Percentiles rank a stretch among this genome's conserved stretches.
Evolutionary conservation across 208 protist genomes (phyloP).

Genomic region (Leishmania braziliensis): DNA sequence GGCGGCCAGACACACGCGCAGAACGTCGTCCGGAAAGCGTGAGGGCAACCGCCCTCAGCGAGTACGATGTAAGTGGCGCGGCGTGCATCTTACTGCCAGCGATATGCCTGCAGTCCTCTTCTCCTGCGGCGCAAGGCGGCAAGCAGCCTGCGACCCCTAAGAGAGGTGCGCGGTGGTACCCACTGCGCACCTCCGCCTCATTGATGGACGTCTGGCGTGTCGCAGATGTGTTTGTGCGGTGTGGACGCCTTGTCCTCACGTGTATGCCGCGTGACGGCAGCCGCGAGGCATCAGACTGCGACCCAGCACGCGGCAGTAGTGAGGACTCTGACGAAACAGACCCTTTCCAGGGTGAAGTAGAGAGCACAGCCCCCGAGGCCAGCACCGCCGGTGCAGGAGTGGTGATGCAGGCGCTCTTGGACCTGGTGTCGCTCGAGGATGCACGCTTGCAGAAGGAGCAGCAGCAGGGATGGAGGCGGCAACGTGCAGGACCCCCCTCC

Average conservation of each 20-base stretch:
- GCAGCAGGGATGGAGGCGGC: neutral
- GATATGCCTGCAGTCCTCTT: neutral
- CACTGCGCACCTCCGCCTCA: neutral
- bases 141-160: neutral
- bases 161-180: neutral
- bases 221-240: constrained; percentile 15
- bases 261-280: neutral
- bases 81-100: neutral
- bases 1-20: neutral
- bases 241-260: neutral
- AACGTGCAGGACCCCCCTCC: neutral
- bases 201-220: constrained; percentile 11
- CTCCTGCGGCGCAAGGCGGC: neutral
- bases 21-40: neutral
- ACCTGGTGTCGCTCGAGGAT: constrained; percentile 20
- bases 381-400: neutral
- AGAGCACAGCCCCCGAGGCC: neutral
- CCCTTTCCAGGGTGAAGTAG: neutral
- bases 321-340: neutral
- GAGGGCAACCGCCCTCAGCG: no score
- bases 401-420: constrained; percentile 23
- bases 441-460: constrained; percentile 9
- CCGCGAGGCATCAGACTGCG: neutral
- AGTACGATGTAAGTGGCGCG: neutral
- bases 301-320: neutral